Evolutionary conservation across 306 rosid genomes (phyloP), one percentile per base, ranked within the genome.

Genomic region (Bauhinia variegata): DNA sequence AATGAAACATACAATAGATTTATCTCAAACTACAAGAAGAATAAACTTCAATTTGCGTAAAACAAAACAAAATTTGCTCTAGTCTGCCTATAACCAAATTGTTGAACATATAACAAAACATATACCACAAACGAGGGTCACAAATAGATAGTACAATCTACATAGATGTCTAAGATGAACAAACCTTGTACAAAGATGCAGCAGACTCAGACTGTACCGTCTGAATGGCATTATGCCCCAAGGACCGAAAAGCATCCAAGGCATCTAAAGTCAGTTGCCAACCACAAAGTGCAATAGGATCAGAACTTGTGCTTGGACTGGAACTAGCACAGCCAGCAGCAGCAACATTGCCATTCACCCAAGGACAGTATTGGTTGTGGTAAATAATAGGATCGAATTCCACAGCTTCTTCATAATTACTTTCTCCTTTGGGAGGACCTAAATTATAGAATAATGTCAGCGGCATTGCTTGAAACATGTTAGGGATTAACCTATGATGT

Each of bases 301-400:
- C 97, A 70, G 79, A 61, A 64, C 73, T 47, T 49, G 93, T 71
- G 74, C 81, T 82, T 28, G 85, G 78, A 69, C 76, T 77, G 77
- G 83, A 56, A 23, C 75, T 80, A 64, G 69, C 60, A 63, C 88
- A 67, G 59, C 97, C 99, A 80, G 99, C 97, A 71, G 95, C 97
- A 67, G 99, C 95, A 80, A 95, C 99, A 76, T 86, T 95, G 54
- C 95, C 99, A 70, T 95, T 95, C 69, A 95, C 99, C 99, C 99
- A 95, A 23, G 99, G 99, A 63, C 99, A 95, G 71, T 82, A 86
- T 59, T 88, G 95, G 81, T 86, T 90, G 92, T 95, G 99, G 75
- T 90, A 71, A 48, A 67, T 85, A 68, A 90, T 86, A 56, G 99
- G 97, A 73, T 95, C 97, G 77, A 95, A 95, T 65, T 95, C 99